A percentile compares a stretch with the other conserved stretches of the same genome.
These are phyloP conservation scores for Phialocephala subalpina DNA, from an alignment of 2,329 filamentous ascomycete genomes.

Conservation along the genomic window DNA sequence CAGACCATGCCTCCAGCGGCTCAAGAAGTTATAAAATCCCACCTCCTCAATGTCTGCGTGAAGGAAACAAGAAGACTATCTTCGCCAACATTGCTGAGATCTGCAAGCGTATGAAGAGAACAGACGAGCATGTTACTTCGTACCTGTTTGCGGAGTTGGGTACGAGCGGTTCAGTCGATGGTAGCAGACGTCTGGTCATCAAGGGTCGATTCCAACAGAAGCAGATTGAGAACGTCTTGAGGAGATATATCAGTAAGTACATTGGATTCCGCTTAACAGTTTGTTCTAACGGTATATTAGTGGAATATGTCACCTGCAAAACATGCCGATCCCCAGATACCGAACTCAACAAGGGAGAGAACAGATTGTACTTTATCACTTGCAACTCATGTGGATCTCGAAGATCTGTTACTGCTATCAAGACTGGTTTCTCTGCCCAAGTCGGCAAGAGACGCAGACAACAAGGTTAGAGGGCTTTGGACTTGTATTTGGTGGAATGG, in stretches of 20 bases:
- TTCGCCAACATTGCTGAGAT: slow-evolving; percentile 99
- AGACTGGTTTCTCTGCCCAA: slow-evolving; percentile 99
- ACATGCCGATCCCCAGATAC: slow-evolving; percentile 96
- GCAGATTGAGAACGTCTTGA: slow-evolving; percentile 96
- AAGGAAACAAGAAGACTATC: slow-evolving; percentile 99
- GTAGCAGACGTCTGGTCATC: slow-evolving; percentile 91
- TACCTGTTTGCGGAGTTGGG: slow-evolving; percentile 98
- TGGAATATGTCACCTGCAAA: slow-evolving; percentile 99
- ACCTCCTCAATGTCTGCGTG: slow-evolving; percentile 96
- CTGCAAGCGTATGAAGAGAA: slow-evolving; percentile 99
- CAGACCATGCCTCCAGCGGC: slow-evolving; percentile 88
- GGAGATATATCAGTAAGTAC: slow-evolving; percentile 88
- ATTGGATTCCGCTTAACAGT: slow-evolving; percentile 41
- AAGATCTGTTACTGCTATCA: slow-evolving; percentile 95
- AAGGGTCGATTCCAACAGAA: slow-evolving; percentile 99
- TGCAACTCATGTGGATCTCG: slow-evolving; percentile 88
- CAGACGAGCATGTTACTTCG: slow-evolving; percentile 95
- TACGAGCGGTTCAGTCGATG: slow-evolving; percentile 95
- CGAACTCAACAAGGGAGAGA: slow-evolving; percentile 98
- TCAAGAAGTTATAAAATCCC: slow-evolving; percentile 99
- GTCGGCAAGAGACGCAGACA: slow-evolving; percentile 98
- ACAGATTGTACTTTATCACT: slow-evolving; percentile 98
- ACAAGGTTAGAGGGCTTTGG: slow-evolving; percentile 68
- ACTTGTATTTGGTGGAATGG: neutral
- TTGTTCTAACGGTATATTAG: slow-evolving; percentile 38